Evolutionary conservation across 352 stramenopile genomes (phyloP).

Genomic region (Stephanocyclus meneghinianus): DNA sequence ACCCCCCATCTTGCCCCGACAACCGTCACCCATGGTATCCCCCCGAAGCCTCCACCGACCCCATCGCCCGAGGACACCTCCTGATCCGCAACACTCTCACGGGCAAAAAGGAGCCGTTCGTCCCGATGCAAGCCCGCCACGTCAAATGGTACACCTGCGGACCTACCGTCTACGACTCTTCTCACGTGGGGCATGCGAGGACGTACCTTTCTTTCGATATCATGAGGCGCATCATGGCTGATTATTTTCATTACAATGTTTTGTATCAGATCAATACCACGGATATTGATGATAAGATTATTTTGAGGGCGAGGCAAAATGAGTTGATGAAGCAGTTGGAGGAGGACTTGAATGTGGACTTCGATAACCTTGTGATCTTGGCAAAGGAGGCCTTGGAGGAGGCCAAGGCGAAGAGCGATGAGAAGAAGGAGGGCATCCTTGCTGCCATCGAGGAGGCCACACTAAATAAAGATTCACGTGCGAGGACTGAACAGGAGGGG

Average conservation of each 20-base stretch:
- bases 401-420: slow-evolving; percentile 60
- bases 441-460: slow-evolving; percentile 52
- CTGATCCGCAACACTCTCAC: slow-evolving; percentile 62
- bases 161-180: slow-evolving; percentile 95
- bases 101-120: slow-evolving; percentile 56
- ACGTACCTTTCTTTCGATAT: slow-evolving; percentile 98
- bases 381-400: slow-evolving; percentile 49
- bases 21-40: slow-evolving; percentile 58
- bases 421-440: slow-evolving; percentile 54
- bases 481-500: slow-evolving; percentile 61
- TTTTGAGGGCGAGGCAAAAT: slow-evolving; percentile 89
- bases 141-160: slow-evolving; percentile 91
- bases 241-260: slow-evolving; percentile 95
- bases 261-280: slow-evolving; percentile 96
- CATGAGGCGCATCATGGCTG: slow-evolving; percentile 92
- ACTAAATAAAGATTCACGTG: slow-evolving; percentile 54
- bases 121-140: slow-evolving; percentile 48
- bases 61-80: slow-evolving; percentile 50
- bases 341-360: slow-evolving; percentile 42
- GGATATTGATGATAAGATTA: slow-evolving; percentile 99
- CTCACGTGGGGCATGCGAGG: slow-evolving; percentile 89
- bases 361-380: slow-evolving; percentile 42
- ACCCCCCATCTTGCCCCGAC: slow-evolving; percentile 3
- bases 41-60: slow-evolving; percentile 44
- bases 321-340: slow-evolving; percentile 66